Base-by-base conservation (phyloP, 768 basidiomycete species). In the Chalciporus sphaerocephalus region DNA sequence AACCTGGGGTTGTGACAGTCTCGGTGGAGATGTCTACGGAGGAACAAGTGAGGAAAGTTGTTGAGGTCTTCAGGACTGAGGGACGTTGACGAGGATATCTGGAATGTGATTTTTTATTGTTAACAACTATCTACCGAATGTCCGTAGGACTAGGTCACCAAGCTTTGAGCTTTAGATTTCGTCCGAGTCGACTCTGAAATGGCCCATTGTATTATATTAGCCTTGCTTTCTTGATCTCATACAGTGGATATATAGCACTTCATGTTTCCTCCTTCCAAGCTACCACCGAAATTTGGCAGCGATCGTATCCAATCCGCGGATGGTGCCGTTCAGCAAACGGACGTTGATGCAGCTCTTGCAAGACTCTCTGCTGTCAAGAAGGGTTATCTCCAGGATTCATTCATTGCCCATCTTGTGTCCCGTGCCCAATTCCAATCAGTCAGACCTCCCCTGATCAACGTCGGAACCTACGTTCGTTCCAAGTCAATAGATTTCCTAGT, bases 401-500 rank as follows among this genome's bases (percentile, higher is more conserved):
- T 78, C 63, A 76, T 90, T 44, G 65, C 69, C 5, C 59, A 74
- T 40, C 73, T 97, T 45, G 76, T 93, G 38, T 79, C 83, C 27
- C 77, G 85, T 10, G 73, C 84, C 2, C 81, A 83, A 56, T 68
- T 81, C 21, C 74, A 78, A 42, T 74, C 77, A 2, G 45, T 64
- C 3, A 74, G 86, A 1, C 85, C 93, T 2, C 95, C 94, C 0
- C 67, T 99, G 56, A 98, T 98, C 73, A 98, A 99, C 63, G 74
- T 95, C 35, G 96, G 96, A 15, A 99, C 96, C 1, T 89, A 87
- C 55, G 80, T 95, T 47, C 80, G 95, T 46, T 82, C 88, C 0
- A 72, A 76, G 44, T 89, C 81, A 6, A 80, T 98, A 28, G 96
- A 96, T 56, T 65, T 68, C 30, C 78, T 95, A 11, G 80, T 94